phyloP scores from a whole-genome alignment of 192 early-diverging fungal genomes.

The Coemansia sp. region DNA sequence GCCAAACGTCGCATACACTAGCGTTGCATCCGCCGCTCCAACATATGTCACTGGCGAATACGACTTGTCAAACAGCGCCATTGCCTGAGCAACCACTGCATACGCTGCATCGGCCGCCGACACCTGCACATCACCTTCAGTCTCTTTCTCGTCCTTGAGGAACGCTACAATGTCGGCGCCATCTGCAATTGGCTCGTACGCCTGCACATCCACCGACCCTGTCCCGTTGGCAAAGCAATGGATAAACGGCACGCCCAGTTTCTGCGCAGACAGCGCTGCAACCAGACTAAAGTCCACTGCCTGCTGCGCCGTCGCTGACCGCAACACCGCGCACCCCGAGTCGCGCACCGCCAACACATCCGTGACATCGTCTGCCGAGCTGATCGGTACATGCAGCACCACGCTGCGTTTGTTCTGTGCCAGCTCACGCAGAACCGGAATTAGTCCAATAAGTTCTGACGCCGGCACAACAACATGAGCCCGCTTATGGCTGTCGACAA shows the following conservation, averaged over 20 bases:
- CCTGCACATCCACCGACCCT: conserved; percentile 31
- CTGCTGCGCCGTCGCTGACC: conserved; percentile 75
- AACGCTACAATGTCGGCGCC: conserved; percentile 50
- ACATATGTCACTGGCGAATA: conserved; percentile 22
- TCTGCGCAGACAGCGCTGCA: conserved; percentile 70
- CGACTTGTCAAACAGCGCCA: conserved; percentile 23
- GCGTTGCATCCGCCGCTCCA: conserved; percentile 55
- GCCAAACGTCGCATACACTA: conserved; percentile 73
- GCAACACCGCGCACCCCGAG: conserved; percentile 75
- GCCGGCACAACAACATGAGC: conserved; percentile 23
- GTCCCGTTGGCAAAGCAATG: conserved; percentile 59
- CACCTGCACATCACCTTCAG: not conserved
- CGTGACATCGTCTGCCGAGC: conserved; percentile 43
- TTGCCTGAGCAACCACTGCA: conserved; percentile 18
- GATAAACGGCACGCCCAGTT: conserved; percentile 61
- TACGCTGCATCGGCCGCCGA: conserved; percentile 2
- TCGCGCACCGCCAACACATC: conserved; percentile 73
- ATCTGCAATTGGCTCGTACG: conserved; percentile 28
- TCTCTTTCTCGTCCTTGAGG: conserved; percentile 6
- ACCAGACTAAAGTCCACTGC: conserved; percentile 80
- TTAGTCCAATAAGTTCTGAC: conserved; percentile 27
- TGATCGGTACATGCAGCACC: conserved; percentile 36
- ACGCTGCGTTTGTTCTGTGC: conserved; percentile 23
- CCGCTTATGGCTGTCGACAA: not conserved
- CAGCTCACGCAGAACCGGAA: conserved; percentile 39